Conservation (phyloP, 257 asterid genomes). For the Solanum pimpinellifolium region DNA sequence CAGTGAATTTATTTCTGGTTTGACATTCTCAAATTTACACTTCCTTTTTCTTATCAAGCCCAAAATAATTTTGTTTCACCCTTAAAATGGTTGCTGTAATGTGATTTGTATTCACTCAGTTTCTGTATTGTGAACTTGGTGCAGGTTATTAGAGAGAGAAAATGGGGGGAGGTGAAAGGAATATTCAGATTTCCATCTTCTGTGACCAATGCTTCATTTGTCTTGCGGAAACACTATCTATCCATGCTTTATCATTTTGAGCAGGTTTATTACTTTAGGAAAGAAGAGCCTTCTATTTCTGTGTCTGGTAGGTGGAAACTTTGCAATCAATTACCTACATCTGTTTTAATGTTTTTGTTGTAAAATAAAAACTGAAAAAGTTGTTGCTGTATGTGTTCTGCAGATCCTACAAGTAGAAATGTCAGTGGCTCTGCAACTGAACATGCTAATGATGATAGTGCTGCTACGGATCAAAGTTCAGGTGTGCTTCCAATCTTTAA, state of each 20-base stretch:
- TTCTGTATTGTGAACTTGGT: slow-evolving; percentile 5
- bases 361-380: background rate
- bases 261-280: slow-evolving; percentile 86
- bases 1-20: background rate
- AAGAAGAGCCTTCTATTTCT: slow-evolving; percentile 41
- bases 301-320: slow-evolving; percentile 27
- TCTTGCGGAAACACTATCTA: slow-evolving; percentile 66
- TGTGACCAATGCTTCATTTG: slow-evolving; percentile 74
- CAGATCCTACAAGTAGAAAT: slow-evolving; percentile 26
- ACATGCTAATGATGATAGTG: slow-evolving; percentile 27
- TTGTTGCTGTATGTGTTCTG: slow-evolving; percentile 1
- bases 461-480: slow-evolving; percentile 28
- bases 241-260: slow-evolving; percentile 87
- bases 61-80: background rate
- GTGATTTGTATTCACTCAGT: background rate
- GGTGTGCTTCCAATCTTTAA: slow-evolving; percentile 27
- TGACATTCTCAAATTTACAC: background rate
- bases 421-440: slow-evolving; percentile 22
- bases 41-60: background rate
- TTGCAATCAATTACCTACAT: background rate
- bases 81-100: background rate
- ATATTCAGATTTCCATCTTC: slow-evolving; percentile 78
- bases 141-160: slow-evolving; percentile 78
- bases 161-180: slow-evolving; percentile 79
- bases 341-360: background rate